Conservation (phyloP, 1,284 basidiomycete genomes). For the Schizophyllum commune region DNA sequence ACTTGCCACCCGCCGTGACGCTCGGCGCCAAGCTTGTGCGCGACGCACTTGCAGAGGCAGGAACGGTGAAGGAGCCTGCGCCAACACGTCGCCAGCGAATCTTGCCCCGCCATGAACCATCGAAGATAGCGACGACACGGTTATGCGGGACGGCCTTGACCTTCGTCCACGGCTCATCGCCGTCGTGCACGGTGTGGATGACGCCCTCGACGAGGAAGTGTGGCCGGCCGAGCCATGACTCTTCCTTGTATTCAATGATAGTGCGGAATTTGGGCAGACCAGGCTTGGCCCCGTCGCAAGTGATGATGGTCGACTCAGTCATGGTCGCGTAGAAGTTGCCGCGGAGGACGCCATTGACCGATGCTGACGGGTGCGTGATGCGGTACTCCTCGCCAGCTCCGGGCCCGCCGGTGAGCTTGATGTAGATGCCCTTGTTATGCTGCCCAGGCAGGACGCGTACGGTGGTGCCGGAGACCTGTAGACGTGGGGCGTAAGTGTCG, state of each 20-base stretch:
- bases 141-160: constrained; percentile 85
- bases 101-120: constrained; percentile 83
- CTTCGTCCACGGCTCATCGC: constrained; percentile 69
- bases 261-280: constrained; percentile 58
- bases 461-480: constrained; percentile 76
- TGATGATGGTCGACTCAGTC: constrained; percentile 75
- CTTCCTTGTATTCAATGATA: constrained; percentile 93
- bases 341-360: constrained; percentile 87
- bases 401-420: constrained; percentile 66
- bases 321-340: constrained; percentile 89
- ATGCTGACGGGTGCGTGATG: constrained; percentile 85
- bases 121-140: constrained; percentile 73
- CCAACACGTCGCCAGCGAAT: constrained; percentile 78
- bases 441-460: constrained; percentile 79
- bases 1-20: constrained; percentile 8
- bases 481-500: no score
- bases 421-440: constrained; percentile 84
- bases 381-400: constrained; percentile 82
- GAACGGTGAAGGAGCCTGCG: constrained; percentile 34
- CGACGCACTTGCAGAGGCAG: constrained; percentile 33
- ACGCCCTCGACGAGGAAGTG: constrained; percentile 88
- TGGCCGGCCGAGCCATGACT: constrained; percentile 92
- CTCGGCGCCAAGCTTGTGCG: constrained; percentile 28
- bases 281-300: constrained; percentile 63
- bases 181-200: constrained; percentile 73